Base-by-base conservation (phyloP, 352 stramenopile genomes). In the Phytopythium sindhum region DNA sequence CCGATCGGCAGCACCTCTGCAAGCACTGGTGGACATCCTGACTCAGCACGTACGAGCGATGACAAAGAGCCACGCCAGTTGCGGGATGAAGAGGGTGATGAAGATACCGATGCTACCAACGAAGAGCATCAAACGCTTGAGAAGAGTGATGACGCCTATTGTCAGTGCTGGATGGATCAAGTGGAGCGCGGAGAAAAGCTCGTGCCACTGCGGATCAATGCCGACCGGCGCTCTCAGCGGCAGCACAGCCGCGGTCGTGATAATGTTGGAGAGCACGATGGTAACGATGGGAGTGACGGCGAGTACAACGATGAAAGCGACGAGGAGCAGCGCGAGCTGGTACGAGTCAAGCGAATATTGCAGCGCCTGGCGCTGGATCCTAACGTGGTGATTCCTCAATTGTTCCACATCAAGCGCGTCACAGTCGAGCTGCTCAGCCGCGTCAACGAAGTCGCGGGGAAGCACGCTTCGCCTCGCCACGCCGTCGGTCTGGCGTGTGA, bases 381-480 rank as follows among this genome's bases (percentile, higher is more conserved):
- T 19, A 70, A 84, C 28, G 60, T 70, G n/a, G 73, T 77, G 31
- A 57, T 81, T 35, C 74, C 81, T 23, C 68, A 77, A 47, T 61
- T 90, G 4, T 74, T 79, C 12, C 73, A 83, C 48, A 87, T 88
- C 69, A 90, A 84, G 50, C 61, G 82, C 26, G 60, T 74, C 23
- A 81, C 77, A 29, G 80, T 69, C 11, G 81, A 88, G 57, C 81
- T 90, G 8, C 67, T 83, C 19, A 81, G 75, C 51, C 75, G 69
- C 10, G 69, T 88, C 4, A 90, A 90, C 44, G 65, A 75, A 44
- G 35, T 37, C n/a, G 19, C 29, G 24, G 33, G 53, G 4, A 21
- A 11, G 11, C 31, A 21, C 26, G 9, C 29, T 4, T 29, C 53
- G 9, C 31, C 33, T 33, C 53, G 35, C 21, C 31, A 24, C 35